Percentiles rank a stretch among this genome's conserved stretches.
These are phyloP conservation scores for Candida mattraensis DNA, from an alignment of 805 yeast species.

Conservation along the genomic window DNA sequence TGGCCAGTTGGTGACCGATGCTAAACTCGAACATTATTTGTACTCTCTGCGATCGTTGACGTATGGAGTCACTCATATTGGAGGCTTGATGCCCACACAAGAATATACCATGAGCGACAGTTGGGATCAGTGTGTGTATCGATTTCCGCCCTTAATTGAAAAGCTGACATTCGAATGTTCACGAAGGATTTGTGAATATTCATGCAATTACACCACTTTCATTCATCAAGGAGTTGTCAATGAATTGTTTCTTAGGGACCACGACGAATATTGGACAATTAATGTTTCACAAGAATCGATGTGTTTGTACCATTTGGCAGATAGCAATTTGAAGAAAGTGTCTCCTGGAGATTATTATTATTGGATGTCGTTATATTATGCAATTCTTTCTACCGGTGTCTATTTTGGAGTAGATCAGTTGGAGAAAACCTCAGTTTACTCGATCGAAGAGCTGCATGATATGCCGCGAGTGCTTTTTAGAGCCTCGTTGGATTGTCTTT, in stretches of 20 bases:
- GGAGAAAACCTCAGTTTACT: slow-evolving; percentile 10
- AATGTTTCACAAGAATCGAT: slow-evolving; percentile 11
- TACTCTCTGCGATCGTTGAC: slow-evolving; percentile 25
- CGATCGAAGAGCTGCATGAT: slow-evolving; percentile 12
- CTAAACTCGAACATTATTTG: slow-evolving; percentile 21
- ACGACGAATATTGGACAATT: slow-evolving; percentile 21
- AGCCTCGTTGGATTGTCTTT: slow-evolving; percentile 24
- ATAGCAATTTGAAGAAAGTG: slow-evolving; percentile 11
- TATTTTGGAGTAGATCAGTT: slow-evolving; percentile 24
- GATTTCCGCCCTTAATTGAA: slow-evolving; percentile 11
- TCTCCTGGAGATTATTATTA: slow-evolving; percentile 24
- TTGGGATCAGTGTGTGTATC: slow-evolving; percentile 10
- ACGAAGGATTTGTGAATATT: slow-evolving; percentile 18
- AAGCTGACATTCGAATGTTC: slow-evolving; percentile 16
- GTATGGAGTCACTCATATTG: slow-evolving; percentile 22
- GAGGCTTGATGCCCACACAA: slow-evolving; percentile 20
- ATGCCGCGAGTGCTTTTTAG: slow-evolving; percentile 21
- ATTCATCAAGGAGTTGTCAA: slow-evolving; percentile 26
- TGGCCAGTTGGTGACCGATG: slow-evolving; percentile 9
- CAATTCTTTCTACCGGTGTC: slow-evolving; percentile 24
- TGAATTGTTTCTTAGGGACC: slow-evolving; percentile 24
- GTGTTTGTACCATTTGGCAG: slow-evolving; percentile 13
- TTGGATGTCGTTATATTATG: slow-evolving; percentile 28
- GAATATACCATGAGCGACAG: slow-evolving; percentile 10
- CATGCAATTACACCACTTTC: slow-evolving; percentile 26